Evolutionary conservation across 2,329 filamentous ascomycete genomes (phyloP), one percentile per base, ranked within the genome.

Genomic region (Chrysosphaeria jannelii): DNA sequence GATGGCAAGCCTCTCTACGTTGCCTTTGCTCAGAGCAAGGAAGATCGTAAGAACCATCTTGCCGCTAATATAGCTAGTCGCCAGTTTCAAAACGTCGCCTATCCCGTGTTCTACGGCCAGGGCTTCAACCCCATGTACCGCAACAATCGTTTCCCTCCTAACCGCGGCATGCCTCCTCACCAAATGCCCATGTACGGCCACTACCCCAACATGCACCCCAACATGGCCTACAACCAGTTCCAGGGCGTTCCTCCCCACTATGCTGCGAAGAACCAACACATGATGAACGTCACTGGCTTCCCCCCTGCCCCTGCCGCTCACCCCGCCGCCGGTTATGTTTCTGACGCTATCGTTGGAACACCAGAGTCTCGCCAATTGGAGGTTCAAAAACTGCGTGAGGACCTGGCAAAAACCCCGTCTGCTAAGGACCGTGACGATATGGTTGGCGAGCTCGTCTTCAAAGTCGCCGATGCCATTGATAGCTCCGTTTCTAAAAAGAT

Each of bases 11-110:
- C 85, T 27, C 60, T 97, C 30, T 97, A 97, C 43, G 85, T 97
- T 39, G 85, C 85, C 37, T 64, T 97, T 34, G 85, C 85, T 33
- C 85, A 97, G 60, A 81, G 85, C 52, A 97, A 97, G 66, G 85
- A 97, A 50, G 81, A 97, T 39, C 79, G 85, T 50, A 90, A 91
- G 65, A 90, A 67, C 55, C 85, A 93, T 58, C 75, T 97, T 36
- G 85, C 97, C 58, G 81, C 81, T 39, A 91, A 76, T 50, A 97
- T 97, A 48, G 85, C 93, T 55, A 81, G 85, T 47, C 78, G 85
- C 48, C 59, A 81, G 90, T 48, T 67, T 91, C 43, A 72, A 85
- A 41, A 85, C 93, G 67, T 85, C 93, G 57, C 85, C 97, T 51
- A 76, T 78, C 35, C 78, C 79, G 34, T 76, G 79, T 34, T 72